These are phyloP conservation scores for Syzygium grande DNA, from an alignment of 345 rosid genomes.

Conservation along the genomic window DNA sequence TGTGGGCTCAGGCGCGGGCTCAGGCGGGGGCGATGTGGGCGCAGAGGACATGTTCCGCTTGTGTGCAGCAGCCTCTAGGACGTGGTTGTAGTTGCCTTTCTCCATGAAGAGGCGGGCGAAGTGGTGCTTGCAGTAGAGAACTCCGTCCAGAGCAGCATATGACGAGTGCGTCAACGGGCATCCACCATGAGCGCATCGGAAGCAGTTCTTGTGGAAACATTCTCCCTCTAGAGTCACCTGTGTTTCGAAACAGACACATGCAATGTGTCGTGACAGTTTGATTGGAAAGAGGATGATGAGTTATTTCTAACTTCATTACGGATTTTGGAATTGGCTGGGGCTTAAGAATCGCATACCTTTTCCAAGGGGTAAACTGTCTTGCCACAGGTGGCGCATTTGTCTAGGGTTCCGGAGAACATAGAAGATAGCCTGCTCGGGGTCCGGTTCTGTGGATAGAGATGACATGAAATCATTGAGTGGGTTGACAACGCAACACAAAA, in stretches of 20 bases:
- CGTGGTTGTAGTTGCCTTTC: constrained; percentile 87
- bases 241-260: not conserved
- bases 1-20: constrained; percentile 15
- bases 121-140: constrained; percentile 93
- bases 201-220: constrained; percentile 90
- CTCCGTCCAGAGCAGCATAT: constrained; percentile 80
- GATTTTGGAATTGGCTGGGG: not conserved
- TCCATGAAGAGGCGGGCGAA: constrained; percentile 91
- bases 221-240: constrained; percentile 64
- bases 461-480: not conserved
- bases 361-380: constrained; percentile 94
- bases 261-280: not conserved
- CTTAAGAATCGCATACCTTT: constrained; percentile 39
- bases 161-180: constrained; percentile 91
- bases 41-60: constrained; percentile 38
- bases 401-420: constrained; percentile 82
- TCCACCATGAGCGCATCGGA: constrained; percentile 92
- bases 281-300: not conserved
- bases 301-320: not conserved
- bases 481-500: not conserved
- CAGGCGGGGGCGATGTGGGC: constrained; percentile 35
- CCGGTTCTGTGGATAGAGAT: constrained; percentile 34
- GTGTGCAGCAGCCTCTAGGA: constrained; percentile 63
- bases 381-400: constrained; percentile 84
- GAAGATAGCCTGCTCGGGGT: constrained; percentile 83